Evolutionary conservation across 2,329 filamentous ascomycete species (phyloP), one percentile per base, ranked within the genome.

Genomic region (Fusarium caatingaense): DNA sequence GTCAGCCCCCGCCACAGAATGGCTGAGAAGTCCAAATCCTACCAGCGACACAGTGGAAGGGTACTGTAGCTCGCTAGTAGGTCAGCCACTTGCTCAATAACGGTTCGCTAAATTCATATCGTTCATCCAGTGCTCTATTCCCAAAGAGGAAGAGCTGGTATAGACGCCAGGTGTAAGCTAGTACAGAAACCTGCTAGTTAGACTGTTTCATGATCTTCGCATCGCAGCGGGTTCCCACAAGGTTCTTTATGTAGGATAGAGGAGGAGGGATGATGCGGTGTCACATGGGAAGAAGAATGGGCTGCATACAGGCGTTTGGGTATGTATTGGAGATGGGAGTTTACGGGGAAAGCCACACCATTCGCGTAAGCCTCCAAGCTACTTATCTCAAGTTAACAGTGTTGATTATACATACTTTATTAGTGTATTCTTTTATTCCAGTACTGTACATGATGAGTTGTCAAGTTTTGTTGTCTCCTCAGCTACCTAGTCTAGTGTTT

Each of bases 1-100:
- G 60, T 41, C 56, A 73, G 34, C 58, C 72, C 28, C 64, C 69
- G 34, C 71, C 60, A 23, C 58, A 63, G 30, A 72, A 60, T 41
- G 55, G 48, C 34, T 72, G 65, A 71, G 51, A 21, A 37, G 30
- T 23, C 25, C 34, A 30, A 42, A 25, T 30, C n/a, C 40, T 28
- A 27, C 49, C 46, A 28, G 21, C 16, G n/a, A 21, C n/a, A 37
- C 34, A n/a, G 34, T 37, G n/a, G 34, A 37, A 37, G 18, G 18
- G 34, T 37, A n/a, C 10, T 37, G 34, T 37, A n/a, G 34, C 34
- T 37, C 18, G 47, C 47, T 21, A 50, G 16, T n/a, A 48, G 21
- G 28, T 13, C 30, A 28, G 25, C 23, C n/a, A 21, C 46, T 64
- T 34, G 32, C 30, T 59, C 60, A n/a, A 30, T 23, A 65, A 51